A percentile compares a stretch with the other conserved stretches of the same genome.
These are phyloP conservation scores for Sporothrix curviconia DNA, from an alignment of 2,329 filamentous ascomycete genomes.

Conservation along the genomic window DNA sequence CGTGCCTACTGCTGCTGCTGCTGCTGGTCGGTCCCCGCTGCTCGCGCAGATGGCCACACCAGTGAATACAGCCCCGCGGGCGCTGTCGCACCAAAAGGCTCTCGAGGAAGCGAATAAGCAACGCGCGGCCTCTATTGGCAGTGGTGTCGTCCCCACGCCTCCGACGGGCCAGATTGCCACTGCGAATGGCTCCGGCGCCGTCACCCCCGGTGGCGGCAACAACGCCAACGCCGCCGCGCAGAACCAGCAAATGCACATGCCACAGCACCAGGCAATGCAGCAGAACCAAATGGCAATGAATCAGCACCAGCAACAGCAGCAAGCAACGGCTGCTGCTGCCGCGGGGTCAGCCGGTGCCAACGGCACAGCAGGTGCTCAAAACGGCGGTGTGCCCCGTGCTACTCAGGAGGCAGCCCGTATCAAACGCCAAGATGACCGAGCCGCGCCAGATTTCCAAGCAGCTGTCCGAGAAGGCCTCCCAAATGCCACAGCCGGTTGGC, in stretches of 20 bases:
- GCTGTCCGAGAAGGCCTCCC: conserved; percentile 60
- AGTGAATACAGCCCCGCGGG: conserved; percentile 33
- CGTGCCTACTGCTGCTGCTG: conserved; percentile 27
- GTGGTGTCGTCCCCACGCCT: conserved; percentile 13
- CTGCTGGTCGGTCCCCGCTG: conserved; percentile 32
- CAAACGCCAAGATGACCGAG: conserved; percentile 36
- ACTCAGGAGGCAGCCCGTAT: conserved; percentile 11
- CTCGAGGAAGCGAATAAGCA: conserved; percentile 42
- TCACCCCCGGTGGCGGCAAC: conserved; percentile 2
- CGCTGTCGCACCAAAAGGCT: conserved; percentile 45
- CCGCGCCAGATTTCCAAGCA: conserved; percentile 82
- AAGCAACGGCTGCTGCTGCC: conserved; percentile 25
- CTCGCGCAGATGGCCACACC: conserved; percentile 43
- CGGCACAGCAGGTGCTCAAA: neutral
- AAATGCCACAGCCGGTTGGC: conserved; percentile 67
- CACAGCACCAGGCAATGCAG: conserved; percentile 19
- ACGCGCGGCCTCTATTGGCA: conserved; percentile 22
- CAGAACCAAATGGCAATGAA: conserved; percentile 38
- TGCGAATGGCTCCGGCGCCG: neutral
- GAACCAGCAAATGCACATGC: conserved; percentile 10
- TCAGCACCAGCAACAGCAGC: conserved; percentile 75
- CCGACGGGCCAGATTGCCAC: conserved; percentile 5
- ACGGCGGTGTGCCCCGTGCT: neutral
- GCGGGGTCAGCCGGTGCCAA: neutral
- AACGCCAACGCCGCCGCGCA: conserved; percentile 14